Evolutionary conservation across 192 early-diverging fungal genomes (phyloP).

Genomic region (Backusella mclennaniae): DNA sequence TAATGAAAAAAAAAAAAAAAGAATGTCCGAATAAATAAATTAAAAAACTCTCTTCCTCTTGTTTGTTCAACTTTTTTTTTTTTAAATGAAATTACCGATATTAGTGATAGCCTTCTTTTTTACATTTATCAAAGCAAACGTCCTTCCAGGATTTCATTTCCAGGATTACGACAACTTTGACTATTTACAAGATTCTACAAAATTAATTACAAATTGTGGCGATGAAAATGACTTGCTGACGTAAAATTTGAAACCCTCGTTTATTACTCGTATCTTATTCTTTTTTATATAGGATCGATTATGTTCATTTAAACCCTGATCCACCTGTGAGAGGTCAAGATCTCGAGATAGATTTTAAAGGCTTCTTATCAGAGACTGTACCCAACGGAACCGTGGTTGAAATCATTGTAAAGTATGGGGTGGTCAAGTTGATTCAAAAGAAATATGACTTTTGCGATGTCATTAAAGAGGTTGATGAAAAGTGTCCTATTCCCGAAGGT

Average conservation of each 20-base stretch:
- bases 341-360: conserved; percentile 44
- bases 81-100: neutral
- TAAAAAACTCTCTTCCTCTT: neutral
- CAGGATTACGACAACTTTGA: neutral
- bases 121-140: neutral
- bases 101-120: neutral
- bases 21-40: no score
- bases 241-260: conserved; percentile 8
- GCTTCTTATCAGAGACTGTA: conserved; percentile 36
- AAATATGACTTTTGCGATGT: conserved; percentile 49
- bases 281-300: conserved; percentile 28
- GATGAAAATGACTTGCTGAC: conserved; percentile 21
- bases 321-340: conserved; percentile 45
- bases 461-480: conserved; percentile 38
- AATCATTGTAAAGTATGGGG: conserved; percentile 44
- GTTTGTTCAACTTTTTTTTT: neutral
- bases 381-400: conserved; percentile 40
- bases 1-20: no score
- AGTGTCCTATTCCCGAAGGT: conserved; percentile 46
- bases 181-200: conserved; percentile 7
- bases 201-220: conserved; percentile 34
- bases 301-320: conserved; percentile 44
- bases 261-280: neutral
- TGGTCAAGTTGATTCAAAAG: conserved; percentile 45
- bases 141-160: neutral